phyloP scores from a whole-genome alignment of 768 basidiomycete genomes.

The Filobasidium wieringae region DNA sequence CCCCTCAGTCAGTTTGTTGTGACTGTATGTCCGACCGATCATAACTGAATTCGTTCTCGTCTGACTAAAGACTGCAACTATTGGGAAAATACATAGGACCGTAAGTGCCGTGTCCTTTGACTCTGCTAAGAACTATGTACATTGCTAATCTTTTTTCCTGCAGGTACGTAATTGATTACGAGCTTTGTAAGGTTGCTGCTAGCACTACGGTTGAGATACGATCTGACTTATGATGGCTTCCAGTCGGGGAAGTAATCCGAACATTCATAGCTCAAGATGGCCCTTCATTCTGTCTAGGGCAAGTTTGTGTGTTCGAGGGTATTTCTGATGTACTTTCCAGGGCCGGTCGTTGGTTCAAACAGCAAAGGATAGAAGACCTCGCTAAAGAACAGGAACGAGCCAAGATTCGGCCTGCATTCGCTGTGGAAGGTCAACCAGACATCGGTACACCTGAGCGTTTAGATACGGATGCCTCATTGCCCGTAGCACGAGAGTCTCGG shows the following conservation, averaged over 20 bases:
- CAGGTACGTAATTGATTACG: background rate
- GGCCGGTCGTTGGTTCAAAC: conserved; percentile 27
- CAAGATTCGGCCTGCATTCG: conserved; percentile 75
- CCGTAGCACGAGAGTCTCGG: no score
- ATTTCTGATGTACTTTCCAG: conserved; percentile 26
- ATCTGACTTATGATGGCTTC: background rate
- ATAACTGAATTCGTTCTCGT: background rate
- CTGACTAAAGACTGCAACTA: conserved; percentile 1
- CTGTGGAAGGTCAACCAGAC: no score
- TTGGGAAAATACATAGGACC: conserved; percentile 1
- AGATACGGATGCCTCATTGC: no score
- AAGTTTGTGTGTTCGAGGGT: conserved; percentile 40
- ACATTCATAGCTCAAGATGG: conserved; percentile 37
- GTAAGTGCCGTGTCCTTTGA: background rate
- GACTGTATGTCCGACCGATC: background rate
- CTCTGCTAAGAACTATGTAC: background rate
- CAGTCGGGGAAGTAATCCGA: conserved; percentile 37
- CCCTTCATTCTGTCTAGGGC: conserved; percentile 31
- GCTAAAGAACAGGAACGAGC: conserved; percentile 41
- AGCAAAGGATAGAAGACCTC: conserved; percentile 13
- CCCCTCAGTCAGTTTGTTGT: background rate
- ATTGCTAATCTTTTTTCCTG: background rate
- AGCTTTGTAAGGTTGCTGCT: background rate
- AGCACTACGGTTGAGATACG: background rate
- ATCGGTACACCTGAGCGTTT: no score